Percentiles rank a stretch among this genome's conserved stretches.
These are phyloP conservation scores for Fusarium verticillioides DNA, from an alignment of 2,329 filamentous ascomycete genomes.

Conservation along the genomic window DNA sequence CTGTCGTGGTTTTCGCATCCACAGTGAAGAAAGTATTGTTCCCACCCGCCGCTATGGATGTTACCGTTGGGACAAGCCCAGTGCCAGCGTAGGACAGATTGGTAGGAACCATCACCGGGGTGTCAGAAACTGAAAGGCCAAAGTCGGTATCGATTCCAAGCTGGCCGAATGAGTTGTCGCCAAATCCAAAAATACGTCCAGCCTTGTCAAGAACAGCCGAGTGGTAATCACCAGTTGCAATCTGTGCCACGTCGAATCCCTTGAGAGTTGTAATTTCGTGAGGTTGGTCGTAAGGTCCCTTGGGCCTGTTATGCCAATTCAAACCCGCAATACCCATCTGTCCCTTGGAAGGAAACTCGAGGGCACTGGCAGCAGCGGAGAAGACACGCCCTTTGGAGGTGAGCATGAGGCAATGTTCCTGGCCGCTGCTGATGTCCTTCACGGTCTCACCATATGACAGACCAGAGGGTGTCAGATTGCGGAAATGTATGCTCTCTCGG, in stretches of 20 bases:
- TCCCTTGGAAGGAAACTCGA: conserved; percentile 82
- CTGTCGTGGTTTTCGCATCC: conserved; percentile 71
- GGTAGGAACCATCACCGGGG: conserved; percentile 76
- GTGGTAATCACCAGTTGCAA: conserved; percentile 89
- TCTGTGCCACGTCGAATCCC: conserved; percentile 75
- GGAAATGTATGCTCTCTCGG: conserved; percentile 70
- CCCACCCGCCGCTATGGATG: conserved; percentile 85
- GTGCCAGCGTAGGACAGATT: conserved; percentile 77
- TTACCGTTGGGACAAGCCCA: conserved; percentile 73
- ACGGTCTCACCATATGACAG: conserved; percentile 78
- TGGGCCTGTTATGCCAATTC: conserved; percentile 80
- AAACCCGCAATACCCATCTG: conserved; percentile 89
- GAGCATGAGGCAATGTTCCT: conserved; percentile 87
- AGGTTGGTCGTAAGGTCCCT: conserved; percentile 81
- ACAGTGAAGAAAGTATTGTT: conserved; percentile 88
- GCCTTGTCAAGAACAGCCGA: conserved; percentile 80
- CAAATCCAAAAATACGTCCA: conserved; percentile 86
- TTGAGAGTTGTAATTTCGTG: conserved; percentile 81
- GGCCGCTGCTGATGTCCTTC: conserved; percentile 77
- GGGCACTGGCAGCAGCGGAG: conserved; percentile 83
- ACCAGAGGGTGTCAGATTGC: conserved; percentile 72
- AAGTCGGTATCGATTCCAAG: conserved; percentile 80
- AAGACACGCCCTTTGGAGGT: conserved; percentile 89
- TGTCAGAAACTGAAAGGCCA: conserved; percentile 71
- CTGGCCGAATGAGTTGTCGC: conserved; percentile 92